A percentile compares a stretch with the other conserved stretches of the same genome.
These are phyloP conservation scores for Candolleomyces eurysporus DNA, from an alignment of 768 basidiomycete species.

Conservation along the genomic window DNA sequence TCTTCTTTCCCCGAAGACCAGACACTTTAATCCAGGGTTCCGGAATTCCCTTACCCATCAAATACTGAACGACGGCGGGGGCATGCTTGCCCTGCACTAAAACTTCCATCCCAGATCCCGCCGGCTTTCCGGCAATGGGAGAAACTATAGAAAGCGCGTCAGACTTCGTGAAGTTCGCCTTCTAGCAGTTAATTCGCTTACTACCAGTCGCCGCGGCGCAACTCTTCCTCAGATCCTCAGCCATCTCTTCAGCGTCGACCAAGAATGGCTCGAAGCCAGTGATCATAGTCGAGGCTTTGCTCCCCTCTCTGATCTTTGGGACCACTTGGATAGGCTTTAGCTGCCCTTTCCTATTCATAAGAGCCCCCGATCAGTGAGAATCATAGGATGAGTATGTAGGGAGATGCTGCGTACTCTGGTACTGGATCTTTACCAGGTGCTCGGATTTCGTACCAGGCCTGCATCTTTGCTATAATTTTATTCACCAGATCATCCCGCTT, in stretches of 20 bases:
- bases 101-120: constrained; percentile 59
- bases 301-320: constrained; percentile 73
- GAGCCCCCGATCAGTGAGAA: too few relatives aligned
- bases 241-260: constrained; percentile 65
- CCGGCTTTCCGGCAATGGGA: constrained; percentile 53
- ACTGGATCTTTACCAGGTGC: constrained; percentile 55
- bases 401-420: constrained; percentile 47
- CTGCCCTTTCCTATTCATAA: constrained; percentile 85
- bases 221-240: too few relatives aligned
- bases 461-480: constrained; percentile 64
- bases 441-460: constrained; percentile 67
- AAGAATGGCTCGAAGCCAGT: constrained; percentile 79
- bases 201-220: constrained; percentile 83
- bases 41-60: constrained; percentile 71
- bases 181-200: constrained; percentile 27
- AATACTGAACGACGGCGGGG: constrained; percentile 60
- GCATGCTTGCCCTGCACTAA: constrained; percentile 85
- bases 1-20: constrained; percentile 51
- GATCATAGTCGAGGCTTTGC: constrained; percentile 76
- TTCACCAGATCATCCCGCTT: constrained; percentile 63
- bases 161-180: neutral
- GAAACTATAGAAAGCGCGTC: constrained; percentile 46
- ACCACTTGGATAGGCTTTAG: constrained; percentile 68
- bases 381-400: neutral
- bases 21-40: constrained; percentile 73